Percentiles rank a stretch among this genome's conserved stretches.
Evolutionary conservation across 306 rosid species (phyloP).

Genomic region (Mimosa bimucronata): DNA sequence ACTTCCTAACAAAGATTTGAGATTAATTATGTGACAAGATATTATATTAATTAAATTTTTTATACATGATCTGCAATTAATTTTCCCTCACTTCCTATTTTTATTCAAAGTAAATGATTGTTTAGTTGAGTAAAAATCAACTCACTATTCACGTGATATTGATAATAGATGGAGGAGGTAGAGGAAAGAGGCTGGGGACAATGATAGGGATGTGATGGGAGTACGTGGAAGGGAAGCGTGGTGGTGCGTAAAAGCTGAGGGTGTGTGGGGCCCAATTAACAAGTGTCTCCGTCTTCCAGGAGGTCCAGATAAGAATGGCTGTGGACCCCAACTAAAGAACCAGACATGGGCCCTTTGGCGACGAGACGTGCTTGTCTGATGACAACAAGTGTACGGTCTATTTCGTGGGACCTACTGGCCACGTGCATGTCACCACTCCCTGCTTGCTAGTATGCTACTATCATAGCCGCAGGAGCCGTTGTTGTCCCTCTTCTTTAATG

Average conservation of each 20-base stretch:
- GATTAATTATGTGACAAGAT: too few relatives aligned
- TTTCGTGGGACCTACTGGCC: constrained; percentile 32
- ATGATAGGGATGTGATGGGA: neutral
- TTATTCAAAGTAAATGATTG: too few relatives aligned
- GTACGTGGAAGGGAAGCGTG: constrained; percentile 40
- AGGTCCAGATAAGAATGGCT: constrained; percentile 23
- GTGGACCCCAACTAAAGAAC: constrained; percentile 39
- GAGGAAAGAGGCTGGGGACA: neutral
- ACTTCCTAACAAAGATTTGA: too few relatives aligned
- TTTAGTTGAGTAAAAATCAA: neutral
- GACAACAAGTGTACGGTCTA: constrained; percentile 29
- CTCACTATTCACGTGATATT: neutral
- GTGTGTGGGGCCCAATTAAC: constrained; percentile 12
- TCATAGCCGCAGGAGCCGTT: neutral
- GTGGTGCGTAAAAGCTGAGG: constrained; percentile 14
- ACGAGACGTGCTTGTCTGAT: constrained; percentile 7
- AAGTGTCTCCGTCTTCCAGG: constrained; percentile 31
- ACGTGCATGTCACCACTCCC: constrained; percentile 33
- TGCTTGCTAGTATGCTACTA: constrained; percentile 15
- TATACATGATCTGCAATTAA: too few relatives aligned
- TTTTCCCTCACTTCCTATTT: too few relatives aligned
- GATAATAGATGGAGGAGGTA: neutral
- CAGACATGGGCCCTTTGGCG: constrained; percentile 24
- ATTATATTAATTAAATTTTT: too few relatives aligned
- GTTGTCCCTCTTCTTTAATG: neutral